Conservation (phyloP, 345 rosid species). For the Eucalyptus marginata region DNA sequence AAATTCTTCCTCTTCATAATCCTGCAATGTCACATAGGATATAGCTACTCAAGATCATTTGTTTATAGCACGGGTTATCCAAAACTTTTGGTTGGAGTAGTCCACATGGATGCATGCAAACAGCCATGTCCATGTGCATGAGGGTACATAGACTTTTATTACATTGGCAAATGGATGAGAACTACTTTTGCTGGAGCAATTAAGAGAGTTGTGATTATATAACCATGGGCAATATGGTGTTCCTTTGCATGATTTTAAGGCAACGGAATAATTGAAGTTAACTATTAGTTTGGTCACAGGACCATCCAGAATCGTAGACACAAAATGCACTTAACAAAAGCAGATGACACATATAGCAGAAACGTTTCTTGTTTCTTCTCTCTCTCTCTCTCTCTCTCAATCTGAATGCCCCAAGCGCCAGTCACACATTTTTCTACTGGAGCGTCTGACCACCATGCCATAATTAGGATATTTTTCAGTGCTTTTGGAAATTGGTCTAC, state of each 20-base stretch:
- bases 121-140: neutral
- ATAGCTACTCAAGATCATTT: neutral
- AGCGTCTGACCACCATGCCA: neutral
- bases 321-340: neutral
- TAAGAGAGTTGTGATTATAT: neutral
- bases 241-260: neutral
- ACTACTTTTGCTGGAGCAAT: neutral
- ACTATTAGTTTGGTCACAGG: neutral
- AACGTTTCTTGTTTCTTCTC: neutral
- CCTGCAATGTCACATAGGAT: neutral
- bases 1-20: neutral
- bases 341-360: neutral
- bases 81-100: neutral
- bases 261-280: neutral
- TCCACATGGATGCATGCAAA: neutral
- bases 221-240: neutral
- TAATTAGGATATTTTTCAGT: neutral
- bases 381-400: neutral
- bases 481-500: neutral
- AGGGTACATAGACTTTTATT: neutral
- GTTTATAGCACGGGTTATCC: neutral
- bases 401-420: neutral
- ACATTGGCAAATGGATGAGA: neutral
- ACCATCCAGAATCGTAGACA: neutral
- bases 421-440: neutral